Conservation (phyloP, 1,284 basidiomycete genomes). For the Cutaneotrichosporon sp. region DNA sequence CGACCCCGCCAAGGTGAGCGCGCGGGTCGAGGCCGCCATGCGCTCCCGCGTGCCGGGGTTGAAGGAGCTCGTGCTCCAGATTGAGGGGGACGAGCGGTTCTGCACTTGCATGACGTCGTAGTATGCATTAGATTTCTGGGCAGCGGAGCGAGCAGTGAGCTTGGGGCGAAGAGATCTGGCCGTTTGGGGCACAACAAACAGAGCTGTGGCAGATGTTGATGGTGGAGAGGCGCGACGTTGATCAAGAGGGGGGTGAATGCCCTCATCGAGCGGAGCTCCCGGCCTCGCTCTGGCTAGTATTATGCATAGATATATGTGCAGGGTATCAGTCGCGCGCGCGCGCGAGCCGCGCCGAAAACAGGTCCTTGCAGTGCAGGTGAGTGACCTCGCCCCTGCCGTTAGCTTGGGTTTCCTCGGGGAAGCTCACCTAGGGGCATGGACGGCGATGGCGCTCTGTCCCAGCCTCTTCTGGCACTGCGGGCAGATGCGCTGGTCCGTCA, state of each 20-base stretch:
- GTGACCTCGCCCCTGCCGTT: slow-evolving; percentile 72
- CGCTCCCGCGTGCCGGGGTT: slow-evolving; percentile 72
- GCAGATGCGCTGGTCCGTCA: slow-evolving; percentile 89
- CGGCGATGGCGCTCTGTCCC: slow-evolving; percentile 91
- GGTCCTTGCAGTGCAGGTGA: slow-evolving; percentile 88
- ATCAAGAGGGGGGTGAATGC: too few species aligned
- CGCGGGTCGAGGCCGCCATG: slow-evolving; percentile 71
- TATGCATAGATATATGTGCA: slow-evolving; percentile 14
- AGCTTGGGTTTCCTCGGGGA: neutral
- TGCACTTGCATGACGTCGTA: slow-evolving; percentile 58
- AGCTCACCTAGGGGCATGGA: slow-evolving; percentile 70
- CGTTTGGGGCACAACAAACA: too few species aligned
- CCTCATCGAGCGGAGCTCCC: too few species aligned
- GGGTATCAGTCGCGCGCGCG: slow-evolving; percentile 22
- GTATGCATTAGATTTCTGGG: too few species aligned
- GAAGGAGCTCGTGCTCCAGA: slow-evolving; percentile 83
- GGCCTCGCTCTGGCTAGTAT: too few species aligned
- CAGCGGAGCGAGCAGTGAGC: too few species aligned
- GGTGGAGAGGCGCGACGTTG: too few species aligned
- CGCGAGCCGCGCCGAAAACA: slow-evolving; percentile 60
- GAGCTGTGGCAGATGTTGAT: too few species aligned
- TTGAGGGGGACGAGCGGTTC: slow-evolving; percentile 57
- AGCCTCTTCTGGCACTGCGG: slow-evolving; percentile 94
- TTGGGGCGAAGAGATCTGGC: too few species aligned
- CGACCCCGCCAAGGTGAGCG: slow-evolving; percentile 69